Conservation (phyloP, 139 green algal species). For the Monoraphidium neglectum region DNA sequence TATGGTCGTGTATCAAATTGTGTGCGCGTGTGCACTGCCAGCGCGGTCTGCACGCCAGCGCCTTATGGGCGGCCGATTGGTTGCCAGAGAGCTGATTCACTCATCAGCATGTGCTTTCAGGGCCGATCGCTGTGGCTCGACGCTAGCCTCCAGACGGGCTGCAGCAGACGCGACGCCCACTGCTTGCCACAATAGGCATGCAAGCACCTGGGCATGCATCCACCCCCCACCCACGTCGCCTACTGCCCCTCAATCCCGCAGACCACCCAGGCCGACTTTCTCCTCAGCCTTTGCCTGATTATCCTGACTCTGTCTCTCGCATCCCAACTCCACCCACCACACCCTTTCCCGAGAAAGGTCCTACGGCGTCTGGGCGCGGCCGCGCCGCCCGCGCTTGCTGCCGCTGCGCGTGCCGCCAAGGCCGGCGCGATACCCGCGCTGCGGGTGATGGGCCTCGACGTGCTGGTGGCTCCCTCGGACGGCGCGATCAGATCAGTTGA, state of each 20-base stretch:
- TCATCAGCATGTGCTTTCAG: no score
- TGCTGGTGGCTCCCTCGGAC: constrained; percentile 52
- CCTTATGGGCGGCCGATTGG: no score
- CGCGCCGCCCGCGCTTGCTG: neutral
- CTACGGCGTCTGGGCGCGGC: neutral
- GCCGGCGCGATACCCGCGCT: constrained; percentile 60
- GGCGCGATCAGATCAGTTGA: constrained; percentile 20
- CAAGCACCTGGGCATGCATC: neutral
- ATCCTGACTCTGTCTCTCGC: neutral
- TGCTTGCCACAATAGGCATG: no score
- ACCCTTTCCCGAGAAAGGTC: constrained; percentile 12
- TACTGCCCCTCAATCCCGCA: neutral
- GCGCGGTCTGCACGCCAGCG: no score
- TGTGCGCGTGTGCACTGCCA: no score
- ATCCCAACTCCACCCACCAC: neutral
- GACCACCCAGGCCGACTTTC: neutral
- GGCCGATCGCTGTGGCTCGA: no score
- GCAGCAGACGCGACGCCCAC: no score
- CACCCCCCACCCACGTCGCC: neutral
- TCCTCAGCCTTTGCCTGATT: neutral
- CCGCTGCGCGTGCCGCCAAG: constrained; percentile 27
- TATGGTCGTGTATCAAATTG: no score
- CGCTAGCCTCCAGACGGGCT: no score
- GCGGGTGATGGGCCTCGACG: constrained; percentile 59
- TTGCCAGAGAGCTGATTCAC: no score